Percentiles rank a stretch among this genome's conserved stretches.
Evolutionary conservation across 2,329 filamentous ascomycete species (phyloP).

Genomic region (Diaporthe australafricana): DNA sequence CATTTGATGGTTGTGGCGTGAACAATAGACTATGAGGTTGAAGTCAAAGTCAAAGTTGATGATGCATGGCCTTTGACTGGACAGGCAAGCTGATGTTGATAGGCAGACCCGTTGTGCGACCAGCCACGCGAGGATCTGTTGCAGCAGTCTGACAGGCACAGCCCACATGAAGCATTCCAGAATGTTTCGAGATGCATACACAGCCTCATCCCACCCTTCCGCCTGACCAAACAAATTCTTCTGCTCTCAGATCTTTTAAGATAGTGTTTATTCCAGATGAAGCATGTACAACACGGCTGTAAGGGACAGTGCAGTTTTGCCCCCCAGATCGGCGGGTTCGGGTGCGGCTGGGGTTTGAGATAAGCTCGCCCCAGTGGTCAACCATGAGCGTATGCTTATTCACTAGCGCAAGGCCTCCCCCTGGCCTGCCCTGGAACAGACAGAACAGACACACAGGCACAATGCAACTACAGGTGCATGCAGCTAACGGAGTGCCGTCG

Average conservation of each 20-base stretch:
- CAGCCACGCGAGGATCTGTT: neutral
- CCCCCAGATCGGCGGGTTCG: neutral
- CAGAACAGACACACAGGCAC: no score
- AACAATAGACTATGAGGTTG: no score
- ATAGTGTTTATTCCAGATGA: neutral
- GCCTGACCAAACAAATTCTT: neutral
- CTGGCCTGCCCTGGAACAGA: neutral
- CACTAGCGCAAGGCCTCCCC: neutral
- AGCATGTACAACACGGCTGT: no score
- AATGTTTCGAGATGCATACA: constrained; percentile 17
- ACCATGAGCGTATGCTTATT: constrained; percentile 1
- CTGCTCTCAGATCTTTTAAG: constrained; percentile 5
- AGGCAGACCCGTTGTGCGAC: neutral
- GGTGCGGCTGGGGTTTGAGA: neutral
- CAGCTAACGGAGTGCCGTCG: neutral
- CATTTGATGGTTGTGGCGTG: neutral
- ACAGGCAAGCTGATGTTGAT: no score
- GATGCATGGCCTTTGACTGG: no score
- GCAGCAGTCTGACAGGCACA: constrained; percentile 10
- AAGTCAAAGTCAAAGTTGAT: neutral
- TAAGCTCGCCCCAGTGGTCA: neutral
- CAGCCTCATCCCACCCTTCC: neutral
- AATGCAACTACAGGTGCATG: no score
- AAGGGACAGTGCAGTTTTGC: neutral
- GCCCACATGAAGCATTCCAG: constrained; percentile 20